Conservation (phyloP, 1,284 basidiomycete species). For the Phylloboletellus chloephorus region DNA sequence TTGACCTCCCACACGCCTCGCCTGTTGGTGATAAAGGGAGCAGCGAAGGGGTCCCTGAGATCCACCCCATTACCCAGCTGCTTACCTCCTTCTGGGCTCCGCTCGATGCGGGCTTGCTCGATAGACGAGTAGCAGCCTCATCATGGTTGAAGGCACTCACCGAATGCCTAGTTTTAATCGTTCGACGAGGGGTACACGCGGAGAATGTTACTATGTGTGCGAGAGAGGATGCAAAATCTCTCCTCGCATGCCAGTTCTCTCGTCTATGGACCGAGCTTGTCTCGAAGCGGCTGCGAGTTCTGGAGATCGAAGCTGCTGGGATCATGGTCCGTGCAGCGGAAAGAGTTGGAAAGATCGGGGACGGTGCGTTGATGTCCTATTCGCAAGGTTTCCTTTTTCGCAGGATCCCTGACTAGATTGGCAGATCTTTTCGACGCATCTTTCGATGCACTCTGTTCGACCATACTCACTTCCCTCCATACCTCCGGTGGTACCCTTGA, state of each 20-base stretch:
- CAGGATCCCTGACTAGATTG: slow-evolving; percentile 32
- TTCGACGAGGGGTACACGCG: slow-evolving; percentile 34
- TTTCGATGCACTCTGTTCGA: slow-evolving; percentile 38
- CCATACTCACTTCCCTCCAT: slow-evolving; percentile 10
- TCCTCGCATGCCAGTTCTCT: slow-evolving; percentile 45
- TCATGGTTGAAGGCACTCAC: slow-evolving; percentile 66
- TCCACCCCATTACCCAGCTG: slow-evolving; percentile 41
- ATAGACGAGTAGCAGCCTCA: slow-evolving; percentile 42
- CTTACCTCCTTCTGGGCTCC: slow-evolving; percentile 77
- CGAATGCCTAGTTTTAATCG: slow-evolving; percentile 63
- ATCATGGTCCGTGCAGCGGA: slow-evolving; percentile 42
- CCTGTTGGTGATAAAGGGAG: not conserved
- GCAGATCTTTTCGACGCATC: slow-evolving; percentile 42
- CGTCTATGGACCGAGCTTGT: slow-evolving; percentile 48
- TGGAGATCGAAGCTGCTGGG: slow-evolving; percentile 40
- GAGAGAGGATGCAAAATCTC: slow-evolving; percentile 17
- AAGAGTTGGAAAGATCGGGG: slow-evolving; percentile 38
- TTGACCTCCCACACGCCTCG: slow-evolving; percentile 28
- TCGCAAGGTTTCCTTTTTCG: slow-evolving; percentile 3
- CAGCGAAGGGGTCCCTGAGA: not conserved
- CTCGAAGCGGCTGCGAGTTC: slow-evolving; percentile 41
- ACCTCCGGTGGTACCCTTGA: slow-evolving; percentile 16
- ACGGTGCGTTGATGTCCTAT: slow-evolving; percentile 33
- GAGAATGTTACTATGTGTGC: slow-evolving; percentile 4
- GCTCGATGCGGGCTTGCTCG: slow-evolving; percentile 53